These are phyloP conservation scores for Fusarium mexicanum DNA, from an alignment of 2,329 filamentous ascomycete species.

Conservation along the genomic window DNA sequence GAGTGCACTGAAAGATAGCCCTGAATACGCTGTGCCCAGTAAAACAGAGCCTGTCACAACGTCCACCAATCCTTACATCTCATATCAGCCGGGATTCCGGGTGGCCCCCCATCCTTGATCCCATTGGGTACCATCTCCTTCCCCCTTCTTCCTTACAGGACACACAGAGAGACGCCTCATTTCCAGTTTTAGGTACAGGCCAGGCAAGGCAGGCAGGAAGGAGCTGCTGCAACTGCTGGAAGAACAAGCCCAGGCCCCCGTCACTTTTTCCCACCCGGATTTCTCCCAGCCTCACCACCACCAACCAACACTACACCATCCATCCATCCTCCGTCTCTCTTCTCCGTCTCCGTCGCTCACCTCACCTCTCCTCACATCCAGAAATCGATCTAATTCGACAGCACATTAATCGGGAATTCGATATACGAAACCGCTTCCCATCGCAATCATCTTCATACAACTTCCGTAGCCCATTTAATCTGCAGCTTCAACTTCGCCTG, in stretches of 20 bases:
- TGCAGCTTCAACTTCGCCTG: not conserved
- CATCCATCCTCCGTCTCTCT: slow-evolving; percentile 10
- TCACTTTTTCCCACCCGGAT: slow-evolving; percentile 35
- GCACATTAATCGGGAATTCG: slow-evolving; percentile 17
- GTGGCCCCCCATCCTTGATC: not conserved
- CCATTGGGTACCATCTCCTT: slow-evolving; percentile 10
- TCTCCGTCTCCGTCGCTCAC: slow-evolving; percentile 11
- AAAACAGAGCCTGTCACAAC: slow-evolving; percentile 4
- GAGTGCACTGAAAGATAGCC: slow-evolving; percentile 10
- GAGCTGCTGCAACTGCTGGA: slow-evolving; percentile 11
- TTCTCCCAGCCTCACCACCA: slow-evolving; percentile 41
- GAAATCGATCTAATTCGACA: slow-evolving; percentile 20
- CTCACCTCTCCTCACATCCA: slow-evolving; percentile 17
- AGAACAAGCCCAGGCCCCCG: slow-evolving; percentile 17
- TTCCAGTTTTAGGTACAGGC: slow-evolving; percentile 43
- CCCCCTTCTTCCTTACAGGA: slow-evolving; percentile 15
- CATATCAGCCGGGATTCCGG: slow-evolving; percentile 16
- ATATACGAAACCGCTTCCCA: slow-evolving; percentile 19
- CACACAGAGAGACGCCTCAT: slow-evolving; percentile 35
- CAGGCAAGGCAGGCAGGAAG: slow-evolving; percentile 20
- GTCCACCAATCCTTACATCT: not conserved
- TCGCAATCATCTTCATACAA: slow-evolving; percentile 37
- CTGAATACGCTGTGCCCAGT: slow-evolving; percentile 26
- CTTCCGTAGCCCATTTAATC: slow-evolving; percentile 11
- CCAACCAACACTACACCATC: not conserved